phyloP scores from a whole-genome alignment of 768 basidiomycete species.

The Wakefieldia striispora region DNA sequence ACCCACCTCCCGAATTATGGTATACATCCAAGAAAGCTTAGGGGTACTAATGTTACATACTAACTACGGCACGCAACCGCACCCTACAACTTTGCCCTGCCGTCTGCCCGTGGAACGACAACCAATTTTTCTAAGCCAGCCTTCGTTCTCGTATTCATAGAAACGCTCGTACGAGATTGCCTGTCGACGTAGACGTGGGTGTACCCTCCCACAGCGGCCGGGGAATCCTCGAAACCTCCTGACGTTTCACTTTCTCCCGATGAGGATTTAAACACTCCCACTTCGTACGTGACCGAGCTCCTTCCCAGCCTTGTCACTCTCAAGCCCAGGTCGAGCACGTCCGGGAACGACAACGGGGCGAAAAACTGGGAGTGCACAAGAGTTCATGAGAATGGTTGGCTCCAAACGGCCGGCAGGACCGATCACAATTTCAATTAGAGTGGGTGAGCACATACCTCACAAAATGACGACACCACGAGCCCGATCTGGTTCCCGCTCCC shows the following conservation, averaged over 20 bases:
- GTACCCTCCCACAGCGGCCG: slow-evolving; percentile 54
- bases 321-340: slow-evolving; percentile 66
- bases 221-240: slow-evolving; percentile 13
- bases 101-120: background rate
- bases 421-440: too few species aligned
- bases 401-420: too few species aligned
- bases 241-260: background rate
- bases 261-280: slow-evolving; percentile 63
- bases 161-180: slow-evolving; percentile 51
- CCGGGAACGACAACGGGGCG: slow-evolving; percentile 69
- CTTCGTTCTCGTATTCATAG: slow-evolving; percentile 43
- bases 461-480: slow-evolving; percentile 75
- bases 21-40: too few species aligned
- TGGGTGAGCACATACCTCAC: slow-evolving; percentile 43
- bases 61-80: too few species aligned
- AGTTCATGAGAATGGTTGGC: background rate
- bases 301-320: slow-evolving; percentile 65
- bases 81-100: slow-evolving; percentile 20
- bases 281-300: slow-evolving; percentile 78
- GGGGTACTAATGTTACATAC: too few species aligned
- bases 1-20: too few species aligned
- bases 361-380: slow-evolving; percentile 50
- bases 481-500: slow-evolving; percentile 48
- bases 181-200: slow-evolving; percentile 84
- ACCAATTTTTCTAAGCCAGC: slow-evolving; percentile 40